Evolutionary conservation across 495 filamentous ascomycete species (phyloP).

Genomic region (Lichina pygmaea): DNA sequence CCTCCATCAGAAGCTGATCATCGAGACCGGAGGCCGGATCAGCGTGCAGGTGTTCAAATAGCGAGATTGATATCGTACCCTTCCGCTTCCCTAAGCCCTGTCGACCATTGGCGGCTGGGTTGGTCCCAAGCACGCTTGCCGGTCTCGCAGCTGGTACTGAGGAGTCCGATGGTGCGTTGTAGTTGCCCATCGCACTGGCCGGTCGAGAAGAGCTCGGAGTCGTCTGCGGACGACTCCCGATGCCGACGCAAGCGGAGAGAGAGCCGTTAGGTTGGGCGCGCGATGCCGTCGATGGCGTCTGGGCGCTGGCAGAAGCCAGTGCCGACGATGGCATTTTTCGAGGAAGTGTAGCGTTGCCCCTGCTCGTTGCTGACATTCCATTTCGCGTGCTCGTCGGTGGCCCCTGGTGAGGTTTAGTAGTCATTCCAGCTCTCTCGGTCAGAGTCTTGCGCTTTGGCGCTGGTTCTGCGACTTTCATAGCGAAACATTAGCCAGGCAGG

Average conservation of each 20-base stretch:
- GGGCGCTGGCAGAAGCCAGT: conserved; percentile 17
- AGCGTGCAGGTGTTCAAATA: conserved; percentile 2
- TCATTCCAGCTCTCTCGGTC: conserved; percentile 19
- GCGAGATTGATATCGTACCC: conserved; percentile 29
- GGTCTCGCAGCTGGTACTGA: conserved; percentile 17
- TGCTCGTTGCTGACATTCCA: conserved; percentile 10
- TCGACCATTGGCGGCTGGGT: conserved; percentile 17
- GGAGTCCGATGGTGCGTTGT: neutral
- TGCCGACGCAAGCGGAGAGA: conserved; percentile 29
- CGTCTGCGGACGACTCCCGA: conserved; percentile 22
- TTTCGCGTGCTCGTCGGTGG: conserved; percentile 14
- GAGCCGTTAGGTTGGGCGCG: conserved; percentile 20
- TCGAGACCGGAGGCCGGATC: neutral
- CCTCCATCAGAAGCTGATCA: neutral
- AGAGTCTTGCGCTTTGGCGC: conserved; percentile 28
- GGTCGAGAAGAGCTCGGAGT: conserved; percentile 15
- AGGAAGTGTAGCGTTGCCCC: conserved; percentile 10
- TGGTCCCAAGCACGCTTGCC: conserved; percentile 31
- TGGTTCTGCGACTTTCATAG: conserved; percentile 16
- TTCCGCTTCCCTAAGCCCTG: conserved; percentile 29
- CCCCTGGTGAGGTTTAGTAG: conserved; percentile 12
- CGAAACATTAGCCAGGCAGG: neutral
- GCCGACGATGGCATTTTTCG: conserved; percentile 10
- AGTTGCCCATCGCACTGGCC: conserved; percentile 7
- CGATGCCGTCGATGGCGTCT: conserved; percentile 19